Percentiles rank a stretch among this genome's conserved stretches.
These are phyloP conservation scores for Agmasoma carcini DNA, from an alignment of 371 early-diverging fungal genomes.

Conservation along the genomic window DNA sequence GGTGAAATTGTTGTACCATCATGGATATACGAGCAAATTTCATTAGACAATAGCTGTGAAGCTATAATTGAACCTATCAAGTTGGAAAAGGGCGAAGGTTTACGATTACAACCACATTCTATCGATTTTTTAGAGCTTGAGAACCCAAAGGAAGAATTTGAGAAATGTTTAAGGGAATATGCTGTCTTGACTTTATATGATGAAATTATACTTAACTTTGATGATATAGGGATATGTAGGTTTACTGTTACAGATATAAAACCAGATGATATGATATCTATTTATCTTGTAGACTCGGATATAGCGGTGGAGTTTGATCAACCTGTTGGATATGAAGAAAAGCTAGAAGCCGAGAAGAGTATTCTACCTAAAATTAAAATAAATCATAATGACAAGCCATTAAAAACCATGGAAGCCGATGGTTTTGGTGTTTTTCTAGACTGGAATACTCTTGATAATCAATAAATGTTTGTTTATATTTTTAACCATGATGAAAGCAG, in stretches of 20 bases:
- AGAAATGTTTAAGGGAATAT: conserved; percentile 79
- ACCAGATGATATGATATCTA: conserved; percentile 60
- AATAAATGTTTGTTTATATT: background rate
- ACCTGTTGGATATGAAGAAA: conserved; percentile 82
- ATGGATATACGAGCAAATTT: conserved; percentile 89
- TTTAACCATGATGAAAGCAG: too few species aligned
- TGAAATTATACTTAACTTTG: conserved; percentile 74
- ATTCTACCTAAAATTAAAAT: conserved; percentile 29
- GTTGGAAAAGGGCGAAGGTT: conserved; percentile 70
- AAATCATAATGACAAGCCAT: background rate
- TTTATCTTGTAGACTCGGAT: conserved; percentile 92
- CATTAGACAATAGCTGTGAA: conserved; percentile 61
- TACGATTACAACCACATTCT: conserved; percentile 89
- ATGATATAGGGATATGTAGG: conserved; percentile 63
- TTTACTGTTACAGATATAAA: conserved; percentile 76
- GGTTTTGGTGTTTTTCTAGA: conserved; percentile 5
- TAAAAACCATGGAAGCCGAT: background rate
- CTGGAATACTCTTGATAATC: background rate
- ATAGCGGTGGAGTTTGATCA: conserved; percentile 90
- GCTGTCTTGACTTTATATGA: conserved; percentile 79
- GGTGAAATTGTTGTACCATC: conserved; percentile 79
- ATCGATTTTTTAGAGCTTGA: conserved; percentile 87
- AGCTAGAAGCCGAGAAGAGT: conserved; percentile 48
- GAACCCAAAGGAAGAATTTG: conserved; percentile 91
- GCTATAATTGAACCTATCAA: conserved; percentile 64